Percentiles rank a stretch among this genome's conserved stretches.
phyloP scores from a whole-genome alignment of 1,284 basidiomycete species.

The Ceratobasidium sp. region DNA sequence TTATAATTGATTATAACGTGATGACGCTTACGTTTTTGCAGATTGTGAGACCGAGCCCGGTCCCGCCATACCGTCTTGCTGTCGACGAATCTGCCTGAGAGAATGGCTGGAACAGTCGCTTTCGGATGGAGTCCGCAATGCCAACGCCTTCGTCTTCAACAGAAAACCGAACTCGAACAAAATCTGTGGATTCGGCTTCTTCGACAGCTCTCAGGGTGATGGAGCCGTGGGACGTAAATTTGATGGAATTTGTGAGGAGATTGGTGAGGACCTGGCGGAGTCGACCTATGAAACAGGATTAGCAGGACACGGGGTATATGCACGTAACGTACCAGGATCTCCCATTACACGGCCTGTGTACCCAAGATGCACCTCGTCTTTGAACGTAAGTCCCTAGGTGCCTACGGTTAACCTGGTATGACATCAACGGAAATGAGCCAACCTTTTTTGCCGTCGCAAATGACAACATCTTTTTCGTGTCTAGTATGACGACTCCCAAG shows the following conservation, averaged over 20 bases:
- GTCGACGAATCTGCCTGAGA: slow-evolving; percentile 44
- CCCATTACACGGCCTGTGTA: slow-evolving; percentile 44
- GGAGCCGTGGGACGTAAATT: slow-evolving; percentile 42
- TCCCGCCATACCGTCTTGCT: slow-evolving; percentile 41
- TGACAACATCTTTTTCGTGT: slow-evolving; percentile 44
- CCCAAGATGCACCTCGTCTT: slow-evolving; percentile 23
- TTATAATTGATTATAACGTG: not conserved
- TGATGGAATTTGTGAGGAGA: slow-evolving; percentile 43
- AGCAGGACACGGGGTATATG: not conserved
- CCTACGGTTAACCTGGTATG: not conserved
- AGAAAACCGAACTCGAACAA: slow-evolving; percentile 34
- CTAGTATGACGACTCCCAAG: slow-evolving; percentile 31
- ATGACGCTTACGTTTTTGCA: slow-evolving; percentile 29
- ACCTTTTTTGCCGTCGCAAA: slow-evolving; percentile 44
- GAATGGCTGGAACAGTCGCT: slow-evolving; percentile 41
- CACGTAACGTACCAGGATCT: slow-evolving; percentile 33
- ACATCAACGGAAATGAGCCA: not conserved
- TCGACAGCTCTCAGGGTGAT: slow-evolving; percentile 30
- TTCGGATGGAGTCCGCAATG: slow-evolving; percentile 35
- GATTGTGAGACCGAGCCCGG: slow-evolving; percentile 36
- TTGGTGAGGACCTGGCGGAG: slow-evolving; percentile 45
- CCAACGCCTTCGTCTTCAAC: slow-evolving; percentile 39
- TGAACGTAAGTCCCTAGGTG: slow-evolving; percentile 30
- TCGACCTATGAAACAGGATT: not conserved
- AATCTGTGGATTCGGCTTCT: slow-evolving; percentile 9